Evolutionary conservation across 2,329 filamentous ascomycete genomes (phyloP).

Genomic region (Metarhizium album): DNA sequence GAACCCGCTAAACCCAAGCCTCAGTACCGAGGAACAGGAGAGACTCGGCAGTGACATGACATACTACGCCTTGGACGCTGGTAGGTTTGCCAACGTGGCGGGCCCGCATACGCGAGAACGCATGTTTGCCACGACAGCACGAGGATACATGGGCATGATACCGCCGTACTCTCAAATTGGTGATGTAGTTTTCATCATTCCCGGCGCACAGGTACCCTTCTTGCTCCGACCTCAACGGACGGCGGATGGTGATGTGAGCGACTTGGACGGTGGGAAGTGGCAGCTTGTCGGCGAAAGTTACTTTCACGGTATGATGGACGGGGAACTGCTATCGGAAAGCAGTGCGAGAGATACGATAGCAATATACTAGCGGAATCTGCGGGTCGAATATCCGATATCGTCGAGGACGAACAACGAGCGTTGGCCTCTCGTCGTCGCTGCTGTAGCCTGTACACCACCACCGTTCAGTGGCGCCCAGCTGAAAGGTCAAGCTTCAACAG

Average conservation of each 20-base stretch:
- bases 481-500: too few relatives aligned
- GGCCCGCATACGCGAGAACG: background rate
- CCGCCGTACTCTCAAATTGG: background rate
- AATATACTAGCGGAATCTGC: background rate
- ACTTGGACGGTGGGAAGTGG: background rate
- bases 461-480: too few relatives aligned
- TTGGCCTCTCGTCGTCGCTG: too few relatives aligned
- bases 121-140: background rate
- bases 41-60: background rate
- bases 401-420: too few relatives aligned
- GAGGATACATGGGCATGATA: background rate
- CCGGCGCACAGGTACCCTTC: background rate
- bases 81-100: background rate
- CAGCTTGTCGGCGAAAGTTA: background rate
- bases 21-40: background rate
- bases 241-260: background rate
- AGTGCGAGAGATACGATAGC: background rate
- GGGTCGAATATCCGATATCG: too few relatives aligned
- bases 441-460: too few relatives aligned
- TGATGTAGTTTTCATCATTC: background rate
- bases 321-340: background rate
- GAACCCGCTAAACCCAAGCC: background rate
- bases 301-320: background rate
- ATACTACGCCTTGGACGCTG: background rate
- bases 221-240: background rate